Conservation (phyloP, 2,329 filamentous ascomycete genomes). For the Fusarium floridanum region DNA sequence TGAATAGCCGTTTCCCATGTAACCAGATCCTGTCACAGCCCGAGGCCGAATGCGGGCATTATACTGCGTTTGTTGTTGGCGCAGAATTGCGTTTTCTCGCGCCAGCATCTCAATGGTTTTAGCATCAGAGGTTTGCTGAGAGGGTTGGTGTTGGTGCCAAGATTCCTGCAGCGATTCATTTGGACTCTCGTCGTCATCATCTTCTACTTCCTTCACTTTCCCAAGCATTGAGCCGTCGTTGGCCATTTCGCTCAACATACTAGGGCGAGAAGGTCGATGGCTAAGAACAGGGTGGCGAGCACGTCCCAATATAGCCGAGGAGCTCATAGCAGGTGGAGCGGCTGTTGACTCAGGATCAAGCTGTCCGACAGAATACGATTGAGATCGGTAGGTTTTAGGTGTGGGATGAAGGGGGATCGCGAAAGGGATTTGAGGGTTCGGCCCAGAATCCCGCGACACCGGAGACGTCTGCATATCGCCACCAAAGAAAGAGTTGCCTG, state of each 20-base stretch:
- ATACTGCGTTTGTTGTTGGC: conserved; percentile 69
- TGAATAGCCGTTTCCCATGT: conserved; percentile 69
- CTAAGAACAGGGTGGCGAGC: conserved; percentile 77
- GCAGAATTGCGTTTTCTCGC: conserved; percentile 72
- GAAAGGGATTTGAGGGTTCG: conserved; percentile 81
- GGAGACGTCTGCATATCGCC: conserved; percentile 66
- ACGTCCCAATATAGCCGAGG: conserved; percentile 65
- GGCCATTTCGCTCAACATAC: conserved; percentile 80
- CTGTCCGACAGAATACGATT: conserved; percentile 96
- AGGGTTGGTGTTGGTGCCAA: conserved; percentile 60
- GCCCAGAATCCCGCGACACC: conserved; percentile 64
- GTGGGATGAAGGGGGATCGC: conserved; percentile 90
- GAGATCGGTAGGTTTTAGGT: conserved; percentile 92
- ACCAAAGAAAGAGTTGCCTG: conserved; percentile 62
- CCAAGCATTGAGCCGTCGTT: conserved; percentile 72
- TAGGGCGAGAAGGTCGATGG: conserved; percentile 83
- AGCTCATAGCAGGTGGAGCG: conserved; percentile 56
- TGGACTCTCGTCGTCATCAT: conserved; percentile 72
- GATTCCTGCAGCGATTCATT: conserved; percentile 63
- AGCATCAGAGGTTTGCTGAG: conserved; percentile 55
- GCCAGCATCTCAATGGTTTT: conserved; percentile 74
- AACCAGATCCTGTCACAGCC: conserved; percentile 68
- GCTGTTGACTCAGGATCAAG: conserved; percentile 74
- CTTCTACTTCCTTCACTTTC: conserved; percentile 78
- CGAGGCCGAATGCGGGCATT: conserved; percentile 68